Base-by-base conservation (phyloP, 108 stramenopile genomes). In the Nitzschia inconspicua region DNA sequence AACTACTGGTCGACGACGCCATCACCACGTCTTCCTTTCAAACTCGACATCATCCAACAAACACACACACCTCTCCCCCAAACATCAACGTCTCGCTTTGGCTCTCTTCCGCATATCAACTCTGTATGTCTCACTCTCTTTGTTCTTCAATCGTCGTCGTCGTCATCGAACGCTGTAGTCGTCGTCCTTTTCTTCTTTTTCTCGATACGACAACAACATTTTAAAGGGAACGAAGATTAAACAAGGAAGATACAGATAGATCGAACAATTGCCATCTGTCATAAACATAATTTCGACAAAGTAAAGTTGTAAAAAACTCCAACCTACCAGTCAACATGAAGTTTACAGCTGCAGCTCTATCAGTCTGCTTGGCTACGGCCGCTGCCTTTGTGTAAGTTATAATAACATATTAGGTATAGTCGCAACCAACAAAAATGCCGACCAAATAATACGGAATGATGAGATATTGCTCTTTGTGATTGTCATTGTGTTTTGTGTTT, bases 381-480 rank as follows among this genome's bases (percentile, higher is more conserved):
- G 18, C 54, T 20, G 73, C 73, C 34, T 74, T 74, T 41, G 60
- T 48, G 73, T 74, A 57, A 74, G 73, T 67, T 10, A 7, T 3
- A n/a, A 40, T 23, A 13, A 6, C 8, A 7, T 46, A 13, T n/a
- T n/a, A n/a, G n/a, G n/a, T n/a, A n/a, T n/a, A n/a, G n/a, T n/a
- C n/a, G n/a, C n/a, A n/a, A n/a, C n/a, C n/a, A n/a, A n/a, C n/a
- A n/a, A n/a, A n/a, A 14, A 26, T 2, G 48, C 2, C 20, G 30
- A 44, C 22, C n/a, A 20, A 16, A 9, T 14, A 4, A 20, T 11
- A 44, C n/a, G 8, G 44, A 44, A 20, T 20, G 22, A 44, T 16
- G n/a, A 14, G 44, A 44, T 44, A 4, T 20, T 26, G 23, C 2
- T 26, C 27, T 3, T 28, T 3, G 16, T 28, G 1, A 8, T 2